phyloP scores from a whole-genome alignment of 306 rosid species.

The Arachis hypogaea region DNA sequence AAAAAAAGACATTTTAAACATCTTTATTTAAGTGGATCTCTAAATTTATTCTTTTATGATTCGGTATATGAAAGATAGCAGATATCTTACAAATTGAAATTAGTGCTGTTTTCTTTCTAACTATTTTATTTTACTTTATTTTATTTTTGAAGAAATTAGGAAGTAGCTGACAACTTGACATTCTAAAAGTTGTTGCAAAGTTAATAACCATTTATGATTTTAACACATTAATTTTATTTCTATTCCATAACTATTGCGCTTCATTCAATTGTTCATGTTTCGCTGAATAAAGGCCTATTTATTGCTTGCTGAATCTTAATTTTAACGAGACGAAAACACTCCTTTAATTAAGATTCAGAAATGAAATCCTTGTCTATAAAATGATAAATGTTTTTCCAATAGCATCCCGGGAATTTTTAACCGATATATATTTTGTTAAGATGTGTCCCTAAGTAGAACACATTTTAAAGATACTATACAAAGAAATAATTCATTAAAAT shows the following conservation, averaged over 20 bases:
- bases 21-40: too few relatives aligned
- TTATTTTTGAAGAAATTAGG: neutral
- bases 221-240: too few relatives aligned
- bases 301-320: neutral
- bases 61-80: neutral
- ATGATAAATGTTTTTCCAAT: too few relatives aligned
- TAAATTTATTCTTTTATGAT: neutral
- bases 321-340: neutral
- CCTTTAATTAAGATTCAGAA: neutral
- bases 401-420: too few relatives aligned
- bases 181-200: slow-evolving; percentile 5
- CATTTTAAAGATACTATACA: too few relatives aligned
- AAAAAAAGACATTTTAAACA: too few relatives aligned
- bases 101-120: neutral
- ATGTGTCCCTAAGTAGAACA: too few relatives aligned
- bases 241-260: slow-evolving; percentile 7
- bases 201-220: neutral
- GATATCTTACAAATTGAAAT: neutral
- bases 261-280: neutral
- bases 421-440: too few relatives aligned
- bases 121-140: neutral
- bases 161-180: neutral
- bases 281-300: neutral
- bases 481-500: too few relatives aligned
- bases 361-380: neutral